Conservation (phyloP, 441 rosid species). For the Lepidium campestre region DNA sequence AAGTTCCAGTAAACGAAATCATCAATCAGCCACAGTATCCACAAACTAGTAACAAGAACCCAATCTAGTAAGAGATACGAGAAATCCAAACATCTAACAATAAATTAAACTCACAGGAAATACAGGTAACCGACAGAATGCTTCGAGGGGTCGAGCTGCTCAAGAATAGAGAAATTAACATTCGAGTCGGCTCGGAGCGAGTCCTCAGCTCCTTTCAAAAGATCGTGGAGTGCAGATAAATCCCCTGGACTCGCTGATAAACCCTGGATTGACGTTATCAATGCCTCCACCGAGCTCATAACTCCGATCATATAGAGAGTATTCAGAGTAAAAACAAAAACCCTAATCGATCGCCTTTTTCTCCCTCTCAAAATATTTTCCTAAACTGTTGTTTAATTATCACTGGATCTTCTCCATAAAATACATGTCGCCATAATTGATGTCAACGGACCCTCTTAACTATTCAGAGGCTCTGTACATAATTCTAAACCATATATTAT, state of each 20-base stretch:
- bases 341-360: conserved; percentile 31
- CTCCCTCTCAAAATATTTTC: conserved; percentile 17
- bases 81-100: background rate
- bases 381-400: background rate
- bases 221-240: conserved; percentile 46
- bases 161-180: conserved; percentile 51
- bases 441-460: background rate
- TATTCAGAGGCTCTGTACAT: background rate
- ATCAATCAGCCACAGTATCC: background rate
- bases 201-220: conserved; percentile 59
- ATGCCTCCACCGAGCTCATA: conserved; percentile 50
- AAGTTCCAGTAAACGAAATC: background rate
- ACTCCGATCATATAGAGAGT: background rate
- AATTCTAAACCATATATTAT: background rate
- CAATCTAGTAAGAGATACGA: background rate
- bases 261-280: conserved; percentile 82
- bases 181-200: conserved; percentile 50
- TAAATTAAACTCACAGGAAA: conserved; percentile 50
- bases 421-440: background rate
- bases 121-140: conserved; percentile 94
- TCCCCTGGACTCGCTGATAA: conserved; percentile 56
- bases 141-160: conserved; percentile 71
- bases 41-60: background rate
- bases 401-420: conserved; percentile 14
- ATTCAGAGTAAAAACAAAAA: background rate